Base-by-base conservation (phyloP, 768 basidiomycete species). In the Termitomyces sp. region DNA sequence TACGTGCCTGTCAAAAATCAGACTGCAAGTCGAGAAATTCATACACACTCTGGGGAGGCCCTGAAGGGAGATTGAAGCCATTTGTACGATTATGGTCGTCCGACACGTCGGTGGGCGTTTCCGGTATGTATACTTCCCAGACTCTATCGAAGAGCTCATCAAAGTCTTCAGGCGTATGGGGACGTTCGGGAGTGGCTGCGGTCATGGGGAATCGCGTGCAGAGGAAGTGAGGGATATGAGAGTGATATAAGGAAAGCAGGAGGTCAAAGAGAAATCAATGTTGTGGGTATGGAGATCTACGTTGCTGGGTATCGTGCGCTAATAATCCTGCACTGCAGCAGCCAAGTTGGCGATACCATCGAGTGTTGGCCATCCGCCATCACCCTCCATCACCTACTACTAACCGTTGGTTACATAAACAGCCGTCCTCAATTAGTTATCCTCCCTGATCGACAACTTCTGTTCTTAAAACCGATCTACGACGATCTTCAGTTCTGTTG, bases 141-240 rank as follows among this genome's bases (percentile, higher is more conserved):
- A 86, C 85, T 65, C 82, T 79, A 61, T 81, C 76, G 69, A 84
- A 87, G 51, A 87, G 76, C 61, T 80, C 79, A 42, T 86, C 81
- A 13, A 87, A 75, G 67, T 85, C 85, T 60, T 81, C 81, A 45
- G 82, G 79, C 13, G 65, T 60, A 49, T 50, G 63, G 45, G 66
- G 56, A 15, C 56, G 61, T 54, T 62, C 53, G 50, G 64, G 38
- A 24, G 45, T 11, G 57, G 53, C 24, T 46, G 66, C 24, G 16
- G 58, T 28, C 63, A 64, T 64, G 24, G 32, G 50, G 11, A 56
- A 58, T 57, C 50, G 50, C 39, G 55, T 54, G 33, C 28, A 6
- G 24, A 42, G 40, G 18, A n/a, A 39, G 15, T 20, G 33, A 58
- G 20, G 39, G 18, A 18, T 32, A 20, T 18, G 38, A 52, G n/a